Conservation (phyloP, 2,329 filamentous ascomycete species). For the Aspergillus transmontanensis region DNA sequence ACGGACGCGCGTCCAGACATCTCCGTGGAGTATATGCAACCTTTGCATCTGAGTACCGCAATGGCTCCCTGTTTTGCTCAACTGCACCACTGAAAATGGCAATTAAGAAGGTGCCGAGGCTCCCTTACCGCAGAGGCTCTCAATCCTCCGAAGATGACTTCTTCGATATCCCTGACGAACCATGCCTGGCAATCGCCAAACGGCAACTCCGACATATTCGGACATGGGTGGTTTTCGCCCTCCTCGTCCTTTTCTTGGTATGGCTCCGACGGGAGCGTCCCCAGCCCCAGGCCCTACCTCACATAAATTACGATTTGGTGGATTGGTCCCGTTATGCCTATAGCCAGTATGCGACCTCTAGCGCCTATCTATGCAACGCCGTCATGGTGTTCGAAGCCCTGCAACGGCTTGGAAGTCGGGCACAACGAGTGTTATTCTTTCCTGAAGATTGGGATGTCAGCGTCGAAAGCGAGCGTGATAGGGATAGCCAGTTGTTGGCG, state of each 20-base stretch:
- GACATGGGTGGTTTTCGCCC: slow-evolving; percentile 30
- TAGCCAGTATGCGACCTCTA: slow-evolving; percentile 45
- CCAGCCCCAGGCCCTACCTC: slow-evolving; percentile 22
- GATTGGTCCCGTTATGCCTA: slow-evolving; percentile 49
- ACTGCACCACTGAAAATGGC: slow-evolving; percentile 8
- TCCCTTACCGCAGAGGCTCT: slow-evolving; percentile 34
- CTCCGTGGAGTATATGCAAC: not conserved
- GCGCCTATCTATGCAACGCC: slow-evolving; percentile 46
- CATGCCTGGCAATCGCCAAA: slow-evolving; percentile 30
- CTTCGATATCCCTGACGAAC: slow-evolving; percentile 40
- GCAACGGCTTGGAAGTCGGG: slow-evolving; percentile 41
- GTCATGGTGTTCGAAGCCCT: slow-evolving; percentile 47
- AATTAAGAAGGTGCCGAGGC: slow-evolving; percentile 14
- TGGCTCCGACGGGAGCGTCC: slow-evolving; percentile 26
- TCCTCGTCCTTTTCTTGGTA: slow-evolving; percentile 29
- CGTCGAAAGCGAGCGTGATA: slow-evolving; percentile 31
- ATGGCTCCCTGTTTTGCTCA: slow-evolving; percentile 4
- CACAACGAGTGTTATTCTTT: slow-evolving; percentile 45
- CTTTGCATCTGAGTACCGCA: not conserved
- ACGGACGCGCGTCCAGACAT: slow-evolving; percentile 8
- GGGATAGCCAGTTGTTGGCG: slow-evolving; percentile 50
- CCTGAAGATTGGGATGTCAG: slow-evolving; percentile 43
- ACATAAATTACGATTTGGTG: slow-evolving; percentile 36
- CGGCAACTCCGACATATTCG: slow-evolving; percentile 35
- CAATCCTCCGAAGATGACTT: slow-evolving; percentile 36